Percentiles rank a stretch among this genome's conserved stretches.
These are phyloP conservation scores for Ceriops zippeliana DNA, from an alignment of 345 rosid genomes.

Conservation along the genomic window DNA sequence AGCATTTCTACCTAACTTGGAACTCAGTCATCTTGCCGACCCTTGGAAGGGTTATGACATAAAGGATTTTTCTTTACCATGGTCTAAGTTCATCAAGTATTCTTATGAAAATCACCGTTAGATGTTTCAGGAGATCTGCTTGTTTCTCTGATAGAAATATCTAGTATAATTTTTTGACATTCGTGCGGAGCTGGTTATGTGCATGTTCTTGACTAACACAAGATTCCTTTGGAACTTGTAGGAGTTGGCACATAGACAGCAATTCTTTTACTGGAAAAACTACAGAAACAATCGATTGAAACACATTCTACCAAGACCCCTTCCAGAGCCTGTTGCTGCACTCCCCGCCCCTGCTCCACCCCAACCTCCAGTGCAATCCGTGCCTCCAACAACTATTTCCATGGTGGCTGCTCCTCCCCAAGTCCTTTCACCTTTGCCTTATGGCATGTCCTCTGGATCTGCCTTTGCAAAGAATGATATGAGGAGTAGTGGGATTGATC, in stretches of 20 bases:
- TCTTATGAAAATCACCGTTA: background rate
- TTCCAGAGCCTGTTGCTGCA: constrained; percentile 72
- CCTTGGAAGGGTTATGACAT: background rate
- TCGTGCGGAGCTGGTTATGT: background rate
- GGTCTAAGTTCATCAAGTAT: background rate
- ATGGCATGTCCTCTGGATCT: constrained; percentile 56
- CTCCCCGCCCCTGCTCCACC: constrained; percentile 39
- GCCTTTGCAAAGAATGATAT: constrained; percentile 56
- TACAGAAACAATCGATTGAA: constrained; percentile 86
- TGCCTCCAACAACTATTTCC: constrained; percentile 42
- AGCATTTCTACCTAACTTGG: background rate
- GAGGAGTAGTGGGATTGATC: constrained; percentile 64
- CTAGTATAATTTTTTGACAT: background rate
- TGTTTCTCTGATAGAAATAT: background rate
- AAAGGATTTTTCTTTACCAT: background rate
- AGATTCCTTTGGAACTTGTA: constrained; percentile 24
- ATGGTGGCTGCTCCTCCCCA: constrained; percentile 53
- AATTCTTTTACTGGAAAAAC: constrained; percentile 98
- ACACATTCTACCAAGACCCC: constrained; percentile 87
- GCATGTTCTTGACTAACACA: constrained; percentile 13
- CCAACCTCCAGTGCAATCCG: constrained; percentile 38
- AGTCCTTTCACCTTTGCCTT: constrained; percentile 81
- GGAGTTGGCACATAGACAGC: constrained; percentile 97
- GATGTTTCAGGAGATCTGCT: background rate
- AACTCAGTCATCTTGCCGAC: background rate